phyloP scores from a whole-genome alignment of 495 filamentous ascomycete genomes.

The Viridothelium virens region DNA sequence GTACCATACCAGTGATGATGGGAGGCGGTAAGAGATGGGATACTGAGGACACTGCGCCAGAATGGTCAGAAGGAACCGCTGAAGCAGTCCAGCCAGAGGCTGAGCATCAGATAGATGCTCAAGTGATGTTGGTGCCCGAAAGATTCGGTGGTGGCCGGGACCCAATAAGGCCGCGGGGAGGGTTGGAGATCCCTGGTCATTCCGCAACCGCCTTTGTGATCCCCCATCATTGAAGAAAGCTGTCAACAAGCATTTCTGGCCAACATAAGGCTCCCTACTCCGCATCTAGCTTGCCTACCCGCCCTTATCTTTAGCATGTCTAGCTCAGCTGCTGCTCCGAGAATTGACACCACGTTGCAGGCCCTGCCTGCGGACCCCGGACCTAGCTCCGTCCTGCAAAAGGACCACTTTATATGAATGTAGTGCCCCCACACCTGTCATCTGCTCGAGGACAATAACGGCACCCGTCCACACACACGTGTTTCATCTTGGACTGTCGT shows the following conservation, averaged over 20 bases:
- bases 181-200: neutral
- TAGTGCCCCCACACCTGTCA: neutral
- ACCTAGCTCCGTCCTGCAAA: neutral
- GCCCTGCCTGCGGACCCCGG: neutral
- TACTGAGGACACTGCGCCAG: neutral
- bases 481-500: neutral
- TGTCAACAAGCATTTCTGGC: constrained; percentile 1
- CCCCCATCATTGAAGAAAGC: neutral
- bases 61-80: neutral
- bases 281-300: neutral
- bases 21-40: neutral
- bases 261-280: neutral
- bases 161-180: neutral
- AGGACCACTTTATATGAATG: neutral
- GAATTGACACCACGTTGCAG: constrained; percentile 2
- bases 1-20: neutral
- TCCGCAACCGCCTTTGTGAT: neutral
- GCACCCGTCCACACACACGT: neutral
- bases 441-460: neutral
- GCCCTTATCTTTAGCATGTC: neutral
- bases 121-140: neutral
- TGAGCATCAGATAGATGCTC: neutral
- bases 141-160: neutral
- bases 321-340: neutral
- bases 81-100: neutral